Base-by-base conservation (phyloP, 441 rosid genomes). In the Arabidopsis lyrata region DNA sequence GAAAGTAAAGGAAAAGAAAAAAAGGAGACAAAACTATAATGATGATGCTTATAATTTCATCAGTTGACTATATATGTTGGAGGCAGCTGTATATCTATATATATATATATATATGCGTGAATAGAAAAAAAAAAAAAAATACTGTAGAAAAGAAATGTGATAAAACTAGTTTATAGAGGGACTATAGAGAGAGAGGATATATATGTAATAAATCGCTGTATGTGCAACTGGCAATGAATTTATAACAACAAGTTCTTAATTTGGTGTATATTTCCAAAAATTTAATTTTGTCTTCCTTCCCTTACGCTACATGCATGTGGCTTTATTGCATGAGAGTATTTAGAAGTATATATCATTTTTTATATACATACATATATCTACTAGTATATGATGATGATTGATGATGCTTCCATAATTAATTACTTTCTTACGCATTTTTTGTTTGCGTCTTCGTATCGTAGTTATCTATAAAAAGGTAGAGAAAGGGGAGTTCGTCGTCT, bases 301-400 rank as follows among this genome's bases (percentile, higher is more conserved):
- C 80, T 72, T 77, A 66, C 80, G 80, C 80, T 77, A 77, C 69
- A 59, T 77, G 73, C 80, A 77, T 77, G 80, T 77, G 80, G 77
- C 80, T 71, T 77, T 77, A 77, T 77, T 77, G 80, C 80, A 77
- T 77, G 80, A 72, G 80, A 72, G 63, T 77, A 72, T 41, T 64
- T 59, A 34, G n/a, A n/a, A n/a, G 32, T 56, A 31, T 45, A 8
- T 39, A 1, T 42, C 15, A 53, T 12, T 44, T 0, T 42, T n/a
- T 45, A 9, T 6, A 16, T 24, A 18, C 29, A 5, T 32, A 16
- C 34, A 58, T 13, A 20, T 27, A 56, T n/a, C n/a, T n/a, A n/a
- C n/a, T n/a, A n/a, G n/a, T n/a, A n/a, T n/a, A n/a, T n/a, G n/a
- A n/a, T n/a, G n/a, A n/a, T 41, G 38, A 2, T n/a, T 24, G 34